Evolutionary conservation across 2,329 filamentous ascomycete genomes (phyloP), one percentile per base, ranked within the genome.

Genomic region (Ophiostoma sp.): DNA sequence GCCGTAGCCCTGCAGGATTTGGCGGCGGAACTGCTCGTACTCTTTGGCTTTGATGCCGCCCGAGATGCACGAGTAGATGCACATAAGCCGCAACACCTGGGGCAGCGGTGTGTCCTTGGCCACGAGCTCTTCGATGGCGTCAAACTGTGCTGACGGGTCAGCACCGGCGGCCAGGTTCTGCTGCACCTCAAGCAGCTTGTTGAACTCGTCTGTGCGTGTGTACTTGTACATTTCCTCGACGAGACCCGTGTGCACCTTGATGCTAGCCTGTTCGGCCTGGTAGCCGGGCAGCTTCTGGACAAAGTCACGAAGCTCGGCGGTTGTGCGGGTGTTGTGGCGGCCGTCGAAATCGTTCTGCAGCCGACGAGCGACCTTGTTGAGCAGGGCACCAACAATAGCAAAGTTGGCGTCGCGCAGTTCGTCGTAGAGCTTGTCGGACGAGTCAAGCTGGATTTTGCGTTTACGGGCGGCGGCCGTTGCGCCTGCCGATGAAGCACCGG

Each of bases 191-290:
- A 99, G 83, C 52, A 93, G 82, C 70, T 91, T 90, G 72, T 89
- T 91, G 81, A 99, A 99, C 69, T 91, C 86, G 74, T 98, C 94
- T 18, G 92, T 90, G 66, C 91, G 87, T 0, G 95, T 99, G 74
- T 93, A 87, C 75, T 96, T 95, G 83, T 96, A 93, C 67, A 99
- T 95, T 73, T 97, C 94, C 79, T 98, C 95, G 0, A 93, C 93
- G 62, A 99, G 84, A 7, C 90, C 91, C 1, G 93, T 97, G 75
- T 99, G 95, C 42, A 94, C 86, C 71, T 95, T 93, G n/a, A 97
- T 81, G 74, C 91, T 96, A 73, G 94, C 89, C 75, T 97, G 93
- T 77, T 99, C 95, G 64, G 93, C 89, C 78, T 98, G 94, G 74
- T 96, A 97, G 11, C 88, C 89, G 0, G 95, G 94, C 40, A 99